Evolutionary conservation across 148 eudicot species (phyloP).

Genomic region (Cornus florida): DNA sequence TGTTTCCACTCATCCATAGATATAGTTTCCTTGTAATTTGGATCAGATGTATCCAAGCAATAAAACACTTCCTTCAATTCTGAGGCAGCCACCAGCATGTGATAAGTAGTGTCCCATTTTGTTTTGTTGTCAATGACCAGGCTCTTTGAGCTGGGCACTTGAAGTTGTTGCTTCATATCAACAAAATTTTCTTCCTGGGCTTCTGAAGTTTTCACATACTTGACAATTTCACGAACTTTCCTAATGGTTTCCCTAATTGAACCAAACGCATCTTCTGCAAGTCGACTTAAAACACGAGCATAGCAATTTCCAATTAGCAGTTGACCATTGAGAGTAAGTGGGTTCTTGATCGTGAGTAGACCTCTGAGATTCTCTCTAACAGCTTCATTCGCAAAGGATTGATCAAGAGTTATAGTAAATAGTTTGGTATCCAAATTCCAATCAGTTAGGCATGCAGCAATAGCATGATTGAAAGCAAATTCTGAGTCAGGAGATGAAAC

Average conservation of each 20-base stretch:
- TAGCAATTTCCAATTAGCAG: conserved; percentile 64
- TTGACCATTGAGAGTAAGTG: conserved; percentile 58
- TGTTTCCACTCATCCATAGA: conserved; percentile 72
- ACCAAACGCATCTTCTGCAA: conserved; percentile 58
- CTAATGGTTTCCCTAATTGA: conserved; percentile 36
- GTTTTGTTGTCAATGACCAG: conserved; percentile 56
- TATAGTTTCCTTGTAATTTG: conserved; percentile 36
- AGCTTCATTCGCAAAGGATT: conserved; percentile 51
- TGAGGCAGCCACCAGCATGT: conserved; percentile 73
- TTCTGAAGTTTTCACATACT: conserved; percentile 60
- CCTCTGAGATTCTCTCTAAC: conserved; percentile 58
- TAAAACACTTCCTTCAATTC: conserved; percentile 70
- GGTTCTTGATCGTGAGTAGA: conserved; percentile 52
- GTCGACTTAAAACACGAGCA: conserved; percentile 55
- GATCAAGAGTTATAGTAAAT: conserved; percentile 69
- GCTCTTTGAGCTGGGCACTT: conserved; percentile 53
- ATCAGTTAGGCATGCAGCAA: conserved; percentile 59
- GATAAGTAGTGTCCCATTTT: conserved; percentile 82
- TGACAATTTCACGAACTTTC: conserved; percentile 75
- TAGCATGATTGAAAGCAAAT: conserved; percentile 58
- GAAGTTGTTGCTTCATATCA: conserved; percentile 55
- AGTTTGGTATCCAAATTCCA: conserved; percentile 72
- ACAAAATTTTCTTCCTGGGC: conserved; percentile 43
- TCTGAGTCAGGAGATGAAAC: conserved; percentile 75
- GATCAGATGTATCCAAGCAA: conserved; percentile 61